Base-by-base conservation (phyloP, 139 green algal species). In the Chlorokybus atmophyticus region DNA sequence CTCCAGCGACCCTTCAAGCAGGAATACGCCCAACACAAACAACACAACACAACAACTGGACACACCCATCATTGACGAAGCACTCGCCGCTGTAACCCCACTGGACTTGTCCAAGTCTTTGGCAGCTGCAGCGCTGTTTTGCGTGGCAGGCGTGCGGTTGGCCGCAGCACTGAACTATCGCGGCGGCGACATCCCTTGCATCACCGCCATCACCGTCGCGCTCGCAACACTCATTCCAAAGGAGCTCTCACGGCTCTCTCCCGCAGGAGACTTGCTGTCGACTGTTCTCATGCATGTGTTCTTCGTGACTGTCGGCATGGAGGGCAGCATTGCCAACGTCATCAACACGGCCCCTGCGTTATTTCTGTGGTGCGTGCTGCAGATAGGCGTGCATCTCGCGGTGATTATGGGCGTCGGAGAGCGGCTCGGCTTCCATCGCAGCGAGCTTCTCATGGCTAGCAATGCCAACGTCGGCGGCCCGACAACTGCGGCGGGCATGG, bases 381-480 rank as follows among this genome's bases (percentile, higher is more conserved):
- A 86, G 32, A 42, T 74, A 1, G 24, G 44, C 6, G 32, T 60
- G 1, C 66, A 74, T 31, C 25, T 74, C 4, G 40, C 7, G 21
- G 23, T 74, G n/a, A 52, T 23, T 23, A 66, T 94, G 62, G 60
- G 29, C 4, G 40, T 75, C 4, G 85, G 86, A 4, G 60, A 53
- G 5, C 27, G 82, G 35, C 30, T 79, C 14, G 68, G 77, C 2
- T 85, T 87, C 66, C 65, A 29, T 3, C 60, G 66, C 1, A 62
- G 59, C 32, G 80, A 92, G 17, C 61, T 86, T 52, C 75, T 89
- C 27, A 51, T 96, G 29, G 86, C 86, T 3, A 84, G 66, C 23
- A 95, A 96, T 61, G 88, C 88, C 23, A 94, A 94, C 75, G 87
- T 96, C 17, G 87, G 87, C 52, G 84, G 85, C 0, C 84, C 84